Evolutionary conservation across 2,329 filamentous ascomycete genomes (phyloP).

Genomic region (Gaeumannomyces sp.): DNA sequence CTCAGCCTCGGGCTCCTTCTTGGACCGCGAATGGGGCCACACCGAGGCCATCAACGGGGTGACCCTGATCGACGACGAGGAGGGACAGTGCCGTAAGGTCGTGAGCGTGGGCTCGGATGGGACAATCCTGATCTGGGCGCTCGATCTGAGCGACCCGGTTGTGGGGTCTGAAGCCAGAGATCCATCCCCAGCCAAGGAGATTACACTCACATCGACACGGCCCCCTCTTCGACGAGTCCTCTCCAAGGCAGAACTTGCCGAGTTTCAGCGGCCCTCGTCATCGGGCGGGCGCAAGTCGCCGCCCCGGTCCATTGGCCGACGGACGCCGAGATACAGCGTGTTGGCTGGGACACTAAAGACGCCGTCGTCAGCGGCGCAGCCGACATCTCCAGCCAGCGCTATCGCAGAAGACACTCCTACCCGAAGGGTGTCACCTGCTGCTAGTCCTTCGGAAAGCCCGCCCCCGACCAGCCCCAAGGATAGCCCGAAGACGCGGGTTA

Average conservation of each 20-base stretch:
- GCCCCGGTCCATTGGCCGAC: conserved; percentile 46
- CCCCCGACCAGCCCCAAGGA: conserved; percentile 44
- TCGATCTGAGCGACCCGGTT: conserved; percentile 43
- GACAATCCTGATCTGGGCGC: conserved; percentile 73
- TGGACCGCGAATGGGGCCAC: conserved; percentile 90
- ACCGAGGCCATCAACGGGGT: conserved; percentile 90
- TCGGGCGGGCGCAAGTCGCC: conserved; percentile 47
- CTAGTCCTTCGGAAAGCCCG: conserved; percentile 38
- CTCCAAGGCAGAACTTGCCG: conserved; percentile 79
- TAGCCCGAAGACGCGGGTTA: conserved; percentile 42
- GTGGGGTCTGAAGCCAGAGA: conserved; percentile 38
- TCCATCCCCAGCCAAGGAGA: conserved; percentile 44
- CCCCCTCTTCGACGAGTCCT: conserved; percentile 79
- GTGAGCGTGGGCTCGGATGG: conserved; percentile 75
- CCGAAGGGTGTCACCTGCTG: conserved; percentile 36
- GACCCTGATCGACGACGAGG: conserved; percentile 58
- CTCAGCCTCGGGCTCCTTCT: conserved; percentile 63
- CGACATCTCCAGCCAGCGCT: conserved; percentile 26
- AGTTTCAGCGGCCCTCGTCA: conserved; percentile 56
- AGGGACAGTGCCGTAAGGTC: conserved; percentile 44
- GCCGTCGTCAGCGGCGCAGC: conserved; percentile 29
- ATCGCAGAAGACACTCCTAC: conserved; percentile 42
- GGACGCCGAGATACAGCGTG: conserved; percentile 47
- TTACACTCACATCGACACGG: conserved; percentile 43
- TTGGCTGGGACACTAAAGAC: conserved; percentile 29